phyloP scores from a whole-genome alignment of 1,284 basidiomycete species.

The Leccinum insolens region DNA sequence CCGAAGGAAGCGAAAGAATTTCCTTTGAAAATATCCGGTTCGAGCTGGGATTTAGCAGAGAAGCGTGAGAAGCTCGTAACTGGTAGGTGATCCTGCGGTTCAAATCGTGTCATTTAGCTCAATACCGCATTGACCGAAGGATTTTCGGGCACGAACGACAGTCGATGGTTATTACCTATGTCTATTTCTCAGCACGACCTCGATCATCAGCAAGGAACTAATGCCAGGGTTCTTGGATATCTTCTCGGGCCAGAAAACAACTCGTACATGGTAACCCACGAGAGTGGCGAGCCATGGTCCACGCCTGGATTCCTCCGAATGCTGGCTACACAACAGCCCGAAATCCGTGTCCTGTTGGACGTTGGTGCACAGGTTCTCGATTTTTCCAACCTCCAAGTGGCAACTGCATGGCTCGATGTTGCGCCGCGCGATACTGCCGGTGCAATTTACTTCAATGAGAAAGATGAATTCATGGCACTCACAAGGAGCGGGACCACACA shows the following conservation, averaged over 20 bases:
- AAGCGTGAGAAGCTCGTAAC: conserved; percentile 31
- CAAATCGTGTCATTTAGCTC: not conserved
- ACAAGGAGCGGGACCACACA: not conserved
- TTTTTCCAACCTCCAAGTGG: not conserved
- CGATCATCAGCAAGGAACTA: conserved; percentile 46
- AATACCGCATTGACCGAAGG: no score
- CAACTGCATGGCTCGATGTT: not conserved
- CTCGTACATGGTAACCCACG: conserved; percentile 31
- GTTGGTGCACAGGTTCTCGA: not conserved
- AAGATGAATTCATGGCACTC: not conserved
- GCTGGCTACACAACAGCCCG: not conserved
- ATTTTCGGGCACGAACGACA: conserved; percentile 63
- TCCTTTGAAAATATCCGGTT: conserved; percentile 47
- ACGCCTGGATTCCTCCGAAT: not conserved
- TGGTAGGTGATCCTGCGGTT: conserved; percentile 10
- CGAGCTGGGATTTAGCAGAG: conserved; percentile 56
- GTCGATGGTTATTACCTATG: conserved; percentile 48
- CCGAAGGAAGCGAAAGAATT: conserved; percentile 47
- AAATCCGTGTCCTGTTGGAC: not conserved
- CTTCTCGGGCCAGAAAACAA: conserved; percentile 49
- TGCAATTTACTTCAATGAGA: not conserved
- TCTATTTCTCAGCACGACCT: conserved; percentile 48
- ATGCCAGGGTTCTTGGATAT: conserved; percentile 50
- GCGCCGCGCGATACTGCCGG: not conserved
- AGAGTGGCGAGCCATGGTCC: not conserved